These are phyloP conservation scores for Euphorbia schlechtendalii DNA, from an alignment of 441 rosid genomes.

Conservation along the genomic window DNA sequence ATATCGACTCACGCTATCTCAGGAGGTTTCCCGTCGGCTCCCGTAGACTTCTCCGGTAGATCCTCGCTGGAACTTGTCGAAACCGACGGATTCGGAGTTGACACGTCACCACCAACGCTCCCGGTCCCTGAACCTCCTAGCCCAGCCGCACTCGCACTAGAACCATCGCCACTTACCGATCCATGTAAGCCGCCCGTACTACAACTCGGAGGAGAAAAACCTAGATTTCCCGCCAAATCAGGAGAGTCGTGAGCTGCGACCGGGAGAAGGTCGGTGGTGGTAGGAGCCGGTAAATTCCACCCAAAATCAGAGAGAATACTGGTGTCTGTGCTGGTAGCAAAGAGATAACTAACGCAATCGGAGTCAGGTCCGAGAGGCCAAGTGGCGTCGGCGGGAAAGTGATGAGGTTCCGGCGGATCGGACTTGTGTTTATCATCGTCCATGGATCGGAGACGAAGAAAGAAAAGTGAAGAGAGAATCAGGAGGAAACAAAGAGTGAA, in stretches of 20 bases:
- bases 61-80: slow-evolving; percentile 82
- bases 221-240: slow-evolving; percentile 23
- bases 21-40: slow-evolving; percentile 57
- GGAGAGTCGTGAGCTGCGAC: slow-evolving; percentile 16
- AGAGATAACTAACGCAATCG: slow-evolving; percentile 39
- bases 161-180: slow-evolving; percentile 13
- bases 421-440: slow-evolving; percentile 26
- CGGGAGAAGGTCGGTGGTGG: slow-evolving; percentile 14
- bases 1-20: slow-evolving; percentile 79
- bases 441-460: slow-evolving; percentile 14
- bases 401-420: slow-evolving; percentile 53
- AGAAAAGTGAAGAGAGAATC: background rate
- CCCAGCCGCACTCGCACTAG: background rate
- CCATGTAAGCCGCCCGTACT: slow-evolving; percentile 8
- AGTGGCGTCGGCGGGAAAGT: slow-evolving; percentile 26
- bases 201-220: slow-evolving; percentile 13
- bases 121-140: slow-evolving; percentile 18
- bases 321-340: slow-evolving; percentile 32
- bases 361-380: slow-evolving; percentile 38
- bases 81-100: slow-evolving; percentile 51
- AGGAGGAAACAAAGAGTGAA: background rate
- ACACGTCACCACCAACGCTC: slow-evolving; percentile 29
- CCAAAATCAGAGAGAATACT: slow-evolving; percentile 52
- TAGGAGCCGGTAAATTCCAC: slow-evolving; percentile 43
- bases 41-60: slow-evolving; percentile 60